Conservation (phyloP, 176 grass and related monocot species). For the Juncus inflexus region DNA sequence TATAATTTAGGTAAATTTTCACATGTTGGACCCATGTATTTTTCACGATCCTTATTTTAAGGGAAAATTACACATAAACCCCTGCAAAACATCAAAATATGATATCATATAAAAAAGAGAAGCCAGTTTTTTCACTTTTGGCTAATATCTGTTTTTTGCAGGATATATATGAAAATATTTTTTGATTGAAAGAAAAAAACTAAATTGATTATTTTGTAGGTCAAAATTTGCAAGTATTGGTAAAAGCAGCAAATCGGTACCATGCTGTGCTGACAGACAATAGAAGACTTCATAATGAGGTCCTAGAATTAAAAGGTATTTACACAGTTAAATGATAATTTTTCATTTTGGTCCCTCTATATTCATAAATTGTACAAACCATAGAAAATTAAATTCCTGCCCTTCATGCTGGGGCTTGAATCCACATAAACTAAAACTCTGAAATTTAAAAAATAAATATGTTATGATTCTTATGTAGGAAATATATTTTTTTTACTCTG, state of each 20-base stretch:
- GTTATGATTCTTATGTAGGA: constrained; percentile 40
- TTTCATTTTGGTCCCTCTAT: constrained; percentile 3
- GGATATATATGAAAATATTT: constrained; percentile 7
- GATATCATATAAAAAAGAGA: not conserved
- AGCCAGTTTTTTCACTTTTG: constrained; percentile 20
- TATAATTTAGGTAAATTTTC: constrained; percentile 31
- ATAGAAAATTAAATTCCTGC: constrained; percentile 1
- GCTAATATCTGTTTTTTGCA: constrained; percentile 7
- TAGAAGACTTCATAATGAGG: constrained; percentile 72
- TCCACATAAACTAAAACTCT: no score
- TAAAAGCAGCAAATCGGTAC: constrained; percentile 58
- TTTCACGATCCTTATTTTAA: not conserved
- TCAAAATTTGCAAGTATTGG: constrained; percentile 38
- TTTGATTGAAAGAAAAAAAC: not conserved
- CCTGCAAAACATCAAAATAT: not conserved
- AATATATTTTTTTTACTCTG: constrained; percentile 29
- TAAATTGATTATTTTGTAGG: constrained; percentile 24
- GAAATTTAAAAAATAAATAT: no score
- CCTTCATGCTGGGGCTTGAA: not conserved
- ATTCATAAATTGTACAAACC: not conserved
- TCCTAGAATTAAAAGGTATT: constrained; percentile 94
- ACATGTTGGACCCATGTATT: not conserved
- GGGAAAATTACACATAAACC: not conserved
- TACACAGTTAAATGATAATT: constrained; percentile 5
- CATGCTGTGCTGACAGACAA: constrained; percentile 73